Conservation (phyloP, 495 filamentous ascomycete genomes). For the Penicillium alfredii region DNA sequence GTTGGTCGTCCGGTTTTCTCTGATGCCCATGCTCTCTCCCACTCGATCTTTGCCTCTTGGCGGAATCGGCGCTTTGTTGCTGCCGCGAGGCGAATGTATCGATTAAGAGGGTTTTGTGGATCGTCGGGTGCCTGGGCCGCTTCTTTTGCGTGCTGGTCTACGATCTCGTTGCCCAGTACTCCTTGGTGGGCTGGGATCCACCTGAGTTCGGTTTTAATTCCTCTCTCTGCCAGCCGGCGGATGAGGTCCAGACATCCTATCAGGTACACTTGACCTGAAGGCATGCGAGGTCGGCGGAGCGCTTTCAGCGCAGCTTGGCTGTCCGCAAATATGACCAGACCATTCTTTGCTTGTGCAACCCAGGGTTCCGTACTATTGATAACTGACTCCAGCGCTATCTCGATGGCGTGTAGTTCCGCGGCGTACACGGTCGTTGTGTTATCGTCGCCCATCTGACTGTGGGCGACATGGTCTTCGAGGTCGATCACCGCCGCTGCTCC, state of each 20-base stretch:
- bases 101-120: conserved; percentile 1
- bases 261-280: neutral
- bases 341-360: neutral
- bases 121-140: neutral
- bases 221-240: neutral
- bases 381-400: neutral
- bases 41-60: conserved; percentile 5
- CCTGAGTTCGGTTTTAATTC: neutral
- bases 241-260: neutral
- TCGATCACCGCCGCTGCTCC: conserved; percentile 3
- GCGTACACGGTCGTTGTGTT: conserved; percentile 3
- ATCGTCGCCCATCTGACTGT: conserved; percentile 7
- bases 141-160: conserved; percentile 5
- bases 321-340: conserved; percentile 2
- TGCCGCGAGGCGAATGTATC: conserved; percentile 4
- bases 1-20: conserved; percentile 5
- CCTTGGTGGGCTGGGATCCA: conserved; percentile 5
- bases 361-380: neutral
- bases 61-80: conserved; percentile 5
- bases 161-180: conserved; percentile 2
- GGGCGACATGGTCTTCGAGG: neutral
- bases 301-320: conserved; percentile 2
- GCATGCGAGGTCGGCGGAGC: conserved; percentile 3
- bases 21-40: conserved; percentile 3
- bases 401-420: conserved; percentile 1